Base-by-base conservation (phyloP, 257 asterid genomes). In the Solanum paucissectum region DNA sequence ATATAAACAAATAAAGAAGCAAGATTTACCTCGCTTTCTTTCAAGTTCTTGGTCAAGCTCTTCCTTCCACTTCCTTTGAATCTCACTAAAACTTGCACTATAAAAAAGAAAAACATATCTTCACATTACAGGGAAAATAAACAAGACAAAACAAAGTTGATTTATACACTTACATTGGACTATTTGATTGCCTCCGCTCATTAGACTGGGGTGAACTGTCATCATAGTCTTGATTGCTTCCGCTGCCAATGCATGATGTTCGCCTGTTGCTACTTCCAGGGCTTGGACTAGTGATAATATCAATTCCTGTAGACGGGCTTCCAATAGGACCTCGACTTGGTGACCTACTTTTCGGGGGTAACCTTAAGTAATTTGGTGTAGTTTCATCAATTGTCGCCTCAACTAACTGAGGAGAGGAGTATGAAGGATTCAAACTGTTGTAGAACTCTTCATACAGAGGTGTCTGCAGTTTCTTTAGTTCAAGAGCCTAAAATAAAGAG, bases 11-110 rank as follows among this genome's bases (percentile, higher is more conserved):
- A 46, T 18, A 69, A 32, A 37, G 23, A 37, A 42, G 33, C 46
- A 88, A 85, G 33, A 77, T 36, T 1, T 86, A 90, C 93, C 93
- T 16, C 93, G 91, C 87, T 90, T 91, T 87, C 89, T 90, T 86
- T 91, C 93, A 72, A 91, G 92, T 86, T 91, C 92, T 85, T 91
- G 90, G 72, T 76, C 90, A 42, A 91, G 93, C 87, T 91, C 92
- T 86, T 90, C 93, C 74, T 91, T 90, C 93, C 93, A 91, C 72
- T 89, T 90, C 90, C 87, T 90, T 84, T 91, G 90, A 88, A 88
- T 91, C 87, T 91, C 93, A 52, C 62, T 73, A 72, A 89, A 87
- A 20, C 69, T 87, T 72, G 34, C 87, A 10, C 92, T 89, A 74
- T 34, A 32, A 20, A 82, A 46, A 71, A 36, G 71, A 88, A n/a